Evolutionary conservation across 441 rosid genomes (phyloP).

Genomic region (Populus tomentosa): DNA sequence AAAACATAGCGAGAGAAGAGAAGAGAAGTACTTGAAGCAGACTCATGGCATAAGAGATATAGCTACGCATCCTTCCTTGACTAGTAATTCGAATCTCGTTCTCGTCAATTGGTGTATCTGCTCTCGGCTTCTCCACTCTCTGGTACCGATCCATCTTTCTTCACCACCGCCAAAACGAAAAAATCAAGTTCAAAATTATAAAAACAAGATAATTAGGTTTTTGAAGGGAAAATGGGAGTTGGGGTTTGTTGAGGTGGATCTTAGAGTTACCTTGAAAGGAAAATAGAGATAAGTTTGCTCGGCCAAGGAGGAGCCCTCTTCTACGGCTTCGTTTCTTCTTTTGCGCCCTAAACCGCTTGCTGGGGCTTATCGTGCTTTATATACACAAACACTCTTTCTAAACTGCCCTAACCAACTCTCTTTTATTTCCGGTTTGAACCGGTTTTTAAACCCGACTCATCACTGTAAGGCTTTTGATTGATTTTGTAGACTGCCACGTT

Average conservation of each 20-base stretch:
- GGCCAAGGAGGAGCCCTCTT: conserved; percentile 45
- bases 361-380: neutral
- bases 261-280: neutral
- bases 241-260: neutral
- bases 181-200: neutral
- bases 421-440: conserved; percentile 4
- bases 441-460: neutral
- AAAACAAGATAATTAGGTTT: neutral
- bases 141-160: conserved; percentile 83
- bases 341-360: conserved; percentile 37
- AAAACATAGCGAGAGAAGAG: neutral
- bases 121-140: conserved; percentile 89
- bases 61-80: conserved; percentile 85
- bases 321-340: conserved; percentile 60
- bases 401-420: conserved; percentile 19
- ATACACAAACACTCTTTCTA: neutral
- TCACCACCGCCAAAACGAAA: neutral
- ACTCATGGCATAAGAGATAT: conserved; percentile 89
- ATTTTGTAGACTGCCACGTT: conserved; percentile 1
- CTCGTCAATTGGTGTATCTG: conserved; percentile 76
- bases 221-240: neutral
- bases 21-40: conserved; percentile 59
- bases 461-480: neutral
- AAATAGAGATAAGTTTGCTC: conserved; percentile 13
- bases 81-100: conserved; percentile 97